These are phyloP conservation scores for Mycosphaerella sp. DNA, from an alignment of 2,329 filamentous ascomycete genomes.

Conservation along the genomic window DNA sequence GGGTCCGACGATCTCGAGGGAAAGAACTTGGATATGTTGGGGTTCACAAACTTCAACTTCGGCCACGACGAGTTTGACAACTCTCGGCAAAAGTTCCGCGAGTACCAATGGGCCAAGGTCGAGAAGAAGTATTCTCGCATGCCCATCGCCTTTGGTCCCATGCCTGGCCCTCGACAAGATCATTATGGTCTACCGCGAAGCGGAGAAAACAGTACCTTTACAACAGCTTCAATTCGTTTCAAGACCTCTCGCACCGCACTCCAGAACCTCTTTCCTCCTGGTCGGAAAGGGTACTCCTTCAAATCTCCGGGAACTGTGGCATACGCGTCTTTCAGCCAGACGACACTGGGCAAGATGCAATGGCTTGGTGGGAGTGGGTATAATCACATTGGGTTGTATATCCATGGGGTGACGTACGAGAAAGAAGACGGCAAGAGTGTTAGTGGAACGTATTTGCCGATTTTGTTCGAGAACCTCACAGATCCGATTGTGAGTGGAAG, in stretches of 20 bases:
- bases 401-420: conserved; percentile 55
- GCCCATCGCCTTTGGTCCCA: conserved; percentile 39
- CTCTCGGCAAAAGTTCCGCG: conserved; percentile 45
- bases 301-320: conserved; percentile 34
- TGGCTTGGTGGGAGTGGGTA: conserved; percentile 59
- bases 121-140: conserved; percentile 36
- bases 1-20: conserved; percentile 34
- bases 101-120: conserved; percentile 46
- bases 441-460: conserved; percentile 49
- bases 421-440: conserved; percentile 45
- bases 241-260: conserved; percentile 37
- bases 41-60: conserved; percentile 29
- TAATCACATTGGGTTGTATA: conserved; percentile 52
- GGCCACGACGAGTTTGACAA: conserved; percentile 51
- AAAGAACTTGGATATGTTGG: conserved; percentile 9
- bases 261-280: conserved; percentile 37
- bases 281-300: conserved; percentile 32
- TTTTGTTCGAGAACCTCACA: conserved; percentile 53
- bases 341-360: conserved; percentile 44
- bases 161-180: conserved; percentile 37
- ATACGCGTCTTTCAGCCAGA: conserved; percentile 36
- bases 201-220: conserved; percentile 27
- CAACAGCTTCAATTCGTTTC: conserved; percentile 38
- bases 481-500: conserved; percentile 56
- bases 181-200: conserved; percentile 19